Evolutionary conservation across 2,329 filamentous ascomycete genomes (phyloP), one percentile per base, ranked within the genome.

Genomic region (Lithohypha guttulata): DNA sequence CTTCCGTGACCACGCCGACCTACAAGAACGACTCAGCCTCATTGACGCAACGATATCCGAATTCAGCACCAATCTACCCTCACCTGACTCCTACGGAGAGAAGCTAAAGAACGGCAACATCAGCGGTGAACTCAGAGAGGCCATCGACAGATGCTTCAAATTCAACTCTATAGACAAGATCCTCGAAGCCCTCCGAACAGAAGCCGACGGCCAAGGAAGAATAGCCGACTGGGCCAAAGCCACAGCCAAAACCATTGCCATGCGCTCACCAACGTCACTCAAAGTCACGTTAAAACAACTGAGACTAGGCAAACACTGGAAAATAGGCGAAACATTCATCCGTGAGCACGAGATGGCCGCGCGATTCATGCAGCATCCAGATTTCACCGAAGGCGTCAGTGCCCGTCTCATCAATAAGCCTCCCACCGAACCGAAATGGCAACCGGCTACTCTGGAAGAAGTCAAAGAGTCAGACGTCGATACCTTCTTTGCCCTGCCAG

Each of bases 11-110:
- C 76, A 79, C 53, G 75, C 83, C 41, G 50, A 60, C 26, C 64
- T 81, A 15, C 50, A 68, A 15, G 65, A 77, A 29, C 79, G 87
- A 39, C 68, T 86, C 43, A 62, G 67, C 30, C 69, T 84, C 51
- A 82, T 98, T 62, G 81, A 91, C 65, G 71, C 73, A 52, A 94
- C 91, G 19, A 84, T 98, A 47, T 83, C 93, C 52, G 93, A 98
- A 61, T 98, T 83, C 65, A 75, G 73, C 49, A 93, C 86, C 2
- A 86, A 85, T 26, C 68, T 98, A 30, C 91, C 91, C 3, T 50
- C 59, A 9, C 45, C 58, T 4, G 51, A 59, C 33, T 71, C 81
- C 50, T 73, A 81, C 53, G n/a, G n/a, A n/a, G 71, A 84, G 60
- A 37, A 37, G 10, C 40, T 45, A 10, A 42, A 47, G 32, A 39